phyloP scores from a whole-genome alignment of 306 rosid species.

The Fagus crenata region DNA sequence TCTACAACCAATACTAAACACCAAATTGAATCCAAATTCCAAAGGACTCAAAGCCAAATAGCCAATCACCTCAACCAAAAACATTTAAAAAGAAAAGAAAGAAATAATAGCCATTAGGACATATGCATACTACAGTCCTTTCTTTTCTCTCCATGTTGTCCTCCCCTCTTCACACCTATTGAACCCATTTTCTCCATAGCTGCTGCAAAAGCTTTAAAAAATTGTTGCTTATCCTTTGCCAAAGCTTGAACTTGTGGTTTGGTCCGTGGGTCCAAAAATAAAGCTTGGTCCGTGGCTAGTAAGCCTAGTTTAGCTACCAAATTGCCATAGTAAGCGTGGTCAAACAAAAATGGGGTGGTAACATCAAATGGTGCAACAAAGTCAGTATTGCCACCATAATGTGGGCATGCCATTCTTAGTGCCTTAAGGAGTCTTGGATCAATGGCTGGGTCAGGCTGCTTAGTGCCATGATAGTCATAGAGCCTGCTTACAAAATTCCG shows the following conservation, averaged over 20 bases:
- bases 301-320: constrained; percentile 64
- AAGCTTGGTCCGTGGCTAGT: constrained; percentile 76
- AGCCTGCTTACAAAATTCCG: constrained; percentile 58
- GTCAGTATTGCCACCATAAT: constrained; percentile 59
- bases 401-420: constrained; percentile 77
- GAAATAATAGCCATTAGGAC: background rate
- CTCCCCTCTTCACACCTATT: constrained; percentile 63
- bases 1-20: no score
- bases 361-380: constrained; percentile 84
- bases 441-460: constrained; percentile 65
- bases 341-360: constrained; percentile 76
- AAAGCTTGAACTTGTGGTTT: constrained; percentile 50
- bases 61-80: no score
- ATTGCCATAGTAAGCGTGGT: constrained; percentile 80
- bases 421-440: constrained; percentile 58
- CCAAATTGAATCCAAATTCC: no score
- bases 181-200: constrained; percentile 89
- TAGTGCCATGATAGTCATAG: constrained; percentile 52
- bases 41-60: no score
- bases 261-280: constrained; percentile 63
- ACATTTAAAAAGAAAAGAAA: no score
- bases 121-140: constrained; percentile 55
- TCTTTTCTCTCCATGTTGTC: constrained; percentile 71
- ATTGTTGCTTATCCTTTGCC: constrained; percentile 67
- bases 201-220: constrained; percentile 66